These are phyloP conservation scores for Lithohypha guttulata DNA, from an alignment of 2,329 filamentous ascomycete genomes.

Conservation along the genomic window DNA sequence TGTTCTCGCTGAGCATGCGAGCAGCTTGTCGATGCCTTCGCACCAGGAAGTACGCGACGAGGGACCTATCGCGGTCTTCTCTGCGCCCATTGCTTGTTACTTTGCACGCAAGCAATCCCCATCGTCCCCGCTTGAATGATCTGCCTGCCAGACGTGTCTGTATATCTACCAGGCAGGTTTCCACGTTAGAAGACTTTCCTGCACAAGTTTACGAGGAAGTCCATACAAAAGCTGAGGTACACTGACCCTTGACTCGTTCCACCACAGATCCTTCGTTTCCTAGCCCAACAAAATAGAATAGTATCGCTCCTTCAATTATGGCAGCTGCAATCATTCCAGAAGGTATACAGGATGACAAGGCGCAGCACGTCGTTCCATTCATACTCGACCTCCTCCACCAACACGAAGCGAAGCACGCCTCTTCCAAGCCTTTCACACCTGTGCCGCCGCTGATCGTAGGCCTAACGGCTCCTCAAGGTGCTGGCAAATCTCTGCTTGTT, in stretches of 20 bases:
- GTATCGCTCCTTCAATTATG: background rate
- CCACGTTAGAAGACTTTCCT: conserved; percentile 1
- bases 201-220: background rate
- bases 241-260: no score
- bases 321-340: conserved; percentile 9
- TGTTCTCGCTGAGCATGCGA: background rate
- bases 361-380: conserved; percentile 65
- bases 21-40: background rate
- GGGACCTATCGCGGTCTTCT: conserved; percentile 2
- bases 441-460: conserved; percentile 69
- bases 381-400: conserved; percentile 50
- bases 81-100: background rate
- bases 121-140: conserved; percentile 5
- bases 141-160: background rate
- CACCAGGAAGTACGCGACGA: background rate
- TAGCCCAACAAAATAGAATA: background rate
- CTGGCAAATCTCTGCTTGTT: conserved; percentile 84
- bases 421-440: conserved; percentile 21
- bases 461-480: conserved; percentile 82
- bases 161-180: background rate
- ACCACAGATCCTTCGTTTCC: background rate
- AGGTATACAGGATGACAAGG: conserved; percentile 64
- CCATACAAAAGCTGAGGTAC: conserved; percentile 1
- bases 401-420: conserved; percentile 36
- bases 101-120: background rate